A percentile compares a stretch with the other conserved stretches of the same genome.
Evolutionary conservation across 179 eudicot genomes (phyloP).

Genomic region (Silene vulgaris): DNA sequence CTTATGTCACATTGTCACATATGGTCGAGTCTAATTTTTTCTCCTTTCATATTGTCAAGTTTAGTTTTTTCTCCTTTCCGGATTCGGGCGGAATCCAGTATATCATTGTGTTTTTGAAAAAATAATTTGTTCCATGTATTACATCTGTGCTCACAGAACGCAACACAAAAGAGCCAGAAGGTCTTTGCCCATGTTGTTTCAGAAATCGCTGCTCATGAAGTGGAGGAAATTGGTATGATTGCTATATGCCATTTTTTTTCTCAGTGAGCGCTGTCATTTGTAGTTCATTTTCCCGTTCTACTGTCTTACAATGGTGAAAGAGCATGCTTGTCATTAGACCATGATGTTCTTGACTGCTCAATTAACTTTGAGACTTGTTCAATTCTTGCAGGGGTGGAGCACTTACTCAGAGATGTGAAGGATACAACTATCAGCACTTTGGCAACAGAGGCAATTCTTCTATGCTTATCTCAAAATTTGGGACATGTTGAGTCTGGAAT

Average conservation of each 20-base stretch:
- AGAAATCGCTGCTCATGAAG: constrained; percentile 96
- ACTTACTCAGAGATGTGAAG: constrained; percentile 93
- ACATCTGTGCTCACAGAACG: constrained; percentile 52
- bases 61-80: neutral
- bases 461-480: neutral
- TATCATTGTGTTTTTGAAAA: neutral
- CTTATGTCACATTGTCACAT: constrained; percentile 3
- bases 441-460: constrained; percentile 67
- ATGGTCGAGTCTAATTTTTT: neutral
- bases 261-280: neutral
- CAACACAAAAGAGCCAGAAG: constrained; percentile 95
- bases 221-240: constrained; percentile 82
- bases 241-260: neutral
- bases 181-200: constrained; percentile 89
- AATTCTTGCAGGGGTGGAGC: constrained; percentile 69
- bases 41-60: neutral
- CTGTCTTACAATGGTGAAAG: neutral
- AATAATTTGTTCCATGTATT: neutral
- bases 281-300: neutral
- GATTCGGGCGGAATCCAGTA: too few relatives aligned
- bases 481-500: neutral
- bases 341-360: neutral
- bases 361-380: neutral
- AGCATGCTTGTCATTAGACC: neutral
- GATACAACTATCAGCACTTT: constrained; percentile 92